A percentile compares a stretch with the other conserved stretches of the same genome.
These are phyloP conservation scores for Didymella segeticola DNA, from an alignment of 2,329 filamentous ascomycete species.

Conservation along the genomic window DNA sequence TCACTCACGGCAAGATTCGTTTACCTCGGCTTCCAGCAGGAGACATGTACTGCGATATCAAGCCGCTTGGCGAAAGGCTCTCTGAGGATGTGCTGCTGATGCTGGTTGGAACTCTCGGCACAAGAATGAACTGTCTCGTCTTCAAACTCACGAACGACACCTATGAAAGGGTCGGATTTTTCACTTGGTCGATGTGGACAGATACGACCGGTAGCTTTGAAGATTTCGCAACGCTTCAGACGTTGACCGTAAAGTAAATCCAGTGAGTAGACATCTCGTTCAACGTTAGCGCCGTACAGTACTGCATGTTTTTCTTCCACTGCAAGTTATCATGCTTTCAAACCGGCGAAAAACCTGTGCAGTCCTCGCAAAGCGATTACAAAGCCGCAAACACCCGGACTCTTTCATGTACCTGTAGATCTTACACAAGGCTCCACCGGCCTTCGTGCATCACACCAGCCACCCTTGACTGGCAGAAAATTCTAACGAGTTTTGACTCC, in stretches of 20 bases:
- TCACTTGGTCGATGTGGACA: background rate
- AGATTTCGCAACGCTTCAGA: background rate
- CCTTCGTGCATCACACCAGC: background rate
- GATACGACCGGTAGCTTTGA: background rate
- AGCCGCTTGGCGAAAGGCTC: too few species aligned
- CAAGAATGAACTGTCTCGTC: too few species aligned
- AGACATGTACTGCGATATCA: too few species aligned
- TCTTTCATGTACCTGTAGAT: slow-evolving; percentile 10
- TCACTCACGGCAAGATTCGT: too few species aligned
- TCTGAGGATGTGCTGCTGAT: background rate
- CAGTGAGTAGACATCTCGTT: too few species aligned
- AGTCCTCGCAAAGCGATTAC: background rate
- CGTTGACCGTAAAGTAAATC: too few species aligned
- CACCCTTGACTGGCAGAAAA: slow-evolving; percentile 15
- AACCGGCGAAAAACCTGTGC: background rate
- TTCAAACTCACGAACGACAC: background rate
- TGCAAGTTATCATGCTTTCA: too few species aligned
- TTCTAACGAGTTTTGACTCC: background rate
- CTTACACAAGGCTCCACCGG: slow-evolving; percentile 7
- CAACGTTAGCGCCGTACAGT: background rate
- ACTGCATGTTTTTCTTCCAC: background rate
- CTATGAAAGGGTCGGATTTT: background rate
- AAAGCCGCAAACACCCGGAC: slow-evolving; percentile 12
- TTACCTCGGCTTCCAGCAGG: too few species aligned
- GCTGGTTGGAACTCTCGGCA: background rate